Base-by-base conservation (phyloP, 176 grass and related monocot genomes). In the Aegilops longissima region DNA sequence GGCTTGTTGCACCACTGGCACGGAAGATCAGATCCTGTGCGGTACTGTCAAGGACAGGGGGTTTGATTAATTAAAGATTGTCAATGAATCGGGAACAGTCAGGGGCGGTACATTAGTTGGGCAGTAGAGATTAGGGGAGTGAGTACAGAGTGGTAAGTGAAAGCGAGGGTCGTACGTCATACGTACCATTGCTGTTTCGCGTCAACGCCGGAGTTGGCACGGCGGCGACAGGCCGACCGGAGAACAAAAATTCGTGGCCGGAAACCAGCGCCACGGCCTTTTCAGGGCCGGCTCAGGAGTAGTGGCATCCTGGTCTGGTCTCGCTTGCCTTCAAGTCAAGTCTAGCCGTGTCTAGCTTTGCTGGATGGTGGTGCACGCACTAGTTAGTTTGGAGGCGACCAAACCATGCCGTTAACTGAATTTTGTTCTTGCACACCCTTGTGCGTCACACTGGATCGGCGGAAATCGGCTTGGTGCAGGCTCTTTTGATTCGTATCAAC, bases 191-290 rank as follows among this genome's bases (percentile, higher is more conserved):
- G 16, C 52, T 35, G 20, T 80, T 65, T 74, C 59, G n/a, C 68
- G 75, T 80, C 76, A 76, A 51, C 51, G 31, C 89, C 85, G 76
- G 81, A 12, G 23, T n/a, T 80, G 31, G 69, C 61, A 91, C 89
- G 77, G 39, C 69, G 81, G 27, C 29, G 85, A 91, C 76, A 30
- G 73, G 16, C 51, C 66, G 34, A 24, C 76, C 11, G 3, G 47
- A 77, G 8, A 31, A 54, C 44, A 23, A 49, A 9, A n/a, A 80
- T 54, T 45, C 36, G 76, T 80, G 81, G 81, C 69, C 49, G 27
- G 30, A 61, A 76, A 84, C 24, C 25, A 17, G 52, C 23, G 3
- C 12, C 64, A n/a, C 33, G 21, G 24, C 62, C 14, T 75, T 52
- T 84, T 77, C 70, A 58, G 33, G 52, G 56, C 20, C n/a, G 12